Percentiles rank a stretch among this genome's conserved stretches.
Conservation (phyloP, 2,329 filamentous ascomycete genomes). For the Gnomoniopsis sp. region DNA sequence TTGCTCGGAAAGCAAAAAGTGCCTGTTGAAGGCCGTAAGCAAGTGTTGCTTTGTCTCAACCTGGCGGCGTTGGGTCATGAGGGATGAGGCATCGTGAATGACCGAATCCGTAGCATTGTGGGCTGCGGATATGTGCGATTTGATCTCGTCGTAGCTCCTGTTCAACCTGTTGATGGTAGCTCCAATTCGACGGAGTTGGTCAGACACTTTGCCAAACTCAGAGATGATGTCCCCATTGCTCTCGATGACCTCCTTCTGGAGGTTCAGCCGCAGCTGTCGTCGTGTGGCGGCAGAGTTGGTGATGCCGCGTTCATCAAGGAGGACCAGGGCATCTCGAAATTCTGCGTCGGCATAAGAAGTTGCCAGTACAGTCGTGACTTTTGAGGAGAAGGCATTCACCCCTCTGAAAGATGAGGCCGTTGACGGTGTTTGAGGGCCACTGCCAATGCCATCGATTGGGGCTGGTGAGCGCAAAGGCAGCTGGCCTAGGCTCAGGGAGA, state of each 20-base stretch:
- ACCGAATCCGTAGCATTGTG: conserved; percentile 71
- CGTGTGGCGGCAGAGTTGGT: conserved; percentile 75
- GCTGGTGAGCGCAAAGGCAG: conserved; percentile 17
- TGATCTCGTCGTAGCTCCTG: conserved; percentile 75
- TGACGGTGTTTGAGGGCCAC: conserved; percentile 28
- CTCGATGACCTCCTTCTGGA: conserved; percentile 89
- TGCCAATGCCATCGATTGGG: conserved; percentile 19
- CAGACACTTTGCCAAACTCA: conserved; percentile 85
- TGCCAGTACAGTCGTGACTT: conserved; percentile 81
- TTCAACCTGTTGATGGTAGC: conserved; percentile 75
- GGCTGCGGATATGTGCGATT: conserved; percentile 70
- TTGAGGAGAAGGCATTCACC: conserved; percentile 69
- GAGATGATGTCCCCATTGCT: conserved; percentile 86
- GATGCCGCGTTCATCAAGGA: conserved; percentile 70
- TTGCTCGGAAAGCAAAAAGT: conserved; percentile 82
- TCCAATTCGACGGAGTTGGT: conserved; percentile 87
- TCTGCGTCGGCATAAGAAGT: conserved; percentile 90
- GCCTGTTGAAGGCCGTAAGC: conserved; percentile 70
- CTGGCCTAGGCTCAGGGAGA: conserved; percentile 17
- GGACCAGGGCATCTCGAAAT: conserved; percentile 77
- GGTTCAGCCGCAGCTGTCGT: conserved; percentile 73
- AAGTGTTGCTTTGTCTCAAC: conserved; percentile 78
- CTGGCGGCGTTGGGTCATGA: conserved; percentile 70
- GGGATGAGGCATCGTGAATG: conserved; percentile 69
- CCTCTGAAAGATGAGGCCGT: conserved; percentile 34